Conservation (phyloP, 768 basidiomycete genomes). For the Amanita pseudoporphyria region DNA sequence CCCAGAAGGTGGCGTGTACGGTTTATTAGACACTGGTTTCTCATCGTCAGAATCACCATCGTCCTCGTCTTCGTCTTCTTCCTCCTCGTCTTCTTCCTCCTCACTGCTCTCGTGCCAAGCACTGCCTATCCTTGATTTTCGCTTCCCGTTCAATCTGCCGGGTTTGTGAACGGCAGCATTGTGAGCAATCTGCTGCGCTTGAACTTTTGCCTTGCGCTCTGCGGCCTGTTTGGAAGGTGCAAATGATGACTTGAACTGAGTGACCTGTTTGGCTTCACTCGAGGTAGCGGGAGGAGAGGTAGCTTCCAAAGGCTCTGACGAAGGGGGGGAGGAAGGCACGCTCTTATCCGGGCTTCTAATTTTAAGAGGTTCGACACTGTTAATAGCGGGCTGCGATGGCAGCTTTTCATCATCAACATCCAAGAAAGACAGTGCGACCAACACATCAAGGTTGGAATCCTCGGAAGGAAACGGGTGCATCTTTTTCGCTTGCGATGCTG, state of each 20-base stretch:
- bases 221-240: conserved; percentile 77
- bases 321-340: conserved; percentile 7
- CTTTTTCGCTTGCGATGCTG: background rate
- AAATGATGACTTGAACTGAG: conserved; percentile 76
- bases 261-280: conserved; percentile 8
- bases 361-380: conserved; percentile 26
- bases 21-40: conserved; percentile 20
- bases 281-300: conserved; percentile 16
- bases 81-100: conserved; percentile 83
- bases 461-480: conserved; percentile 13
- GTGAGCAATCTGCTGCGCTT: conserved; percentile 77
- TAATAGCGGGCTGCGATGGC: conserved; percentile 19
- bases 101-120: conserved; percentile 69
- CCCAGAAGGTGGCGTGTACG: conserved; percentile 17
- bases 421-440: conserved; percentile 73
- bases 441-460: conserved; percentile 56
- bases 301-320: conserved; percentile 1
- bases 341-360: conserved; percentile 20
- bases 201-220: conserved; percentile 75
- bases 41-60: conserved; percentile 60
- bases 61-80: conserved; percentile 63
- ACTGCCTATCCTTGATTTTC: conserved; percentile 47
- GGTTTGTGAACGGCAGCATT: conserved; percentile 71
- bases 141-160: conserved; percentile 58
- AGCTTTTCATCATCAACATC: conserved; percentile 38